These are phyloP conservation scores for Lizonia empirigonia DNA, from an alignment of 2,329 filamentous ascomycete species.

Conservation along the genomic window DNA sequence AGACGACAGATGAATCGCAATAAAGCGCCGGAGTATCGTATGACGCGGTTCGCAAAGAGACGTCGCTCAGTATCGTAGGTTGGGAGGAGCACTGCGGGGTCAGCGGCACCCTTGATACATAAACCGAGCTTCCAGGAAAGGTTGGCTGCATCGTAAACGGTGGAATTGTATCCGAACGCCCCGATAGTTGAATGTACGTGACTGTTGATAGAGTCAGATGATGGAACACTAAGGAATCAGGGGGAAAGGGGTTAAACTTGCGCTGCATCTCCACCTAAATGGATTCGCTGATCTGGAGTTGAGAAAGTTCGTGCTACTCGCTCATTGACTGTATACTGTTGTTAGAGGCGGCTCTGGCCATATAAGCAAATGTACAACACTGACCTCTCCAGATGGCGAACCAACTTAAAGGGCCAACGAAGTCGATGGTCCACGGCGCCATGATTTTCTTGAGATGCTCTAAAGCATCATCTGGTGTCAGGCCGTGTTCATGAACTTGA, in stretches of 20 bases:
- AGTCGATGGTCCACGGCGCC: slow-evolving; percentile 41
- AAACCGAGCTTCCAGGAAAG: slow-evolving; percentile 47
- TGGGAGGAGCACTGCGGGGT: slow-evolving; percentile 28
- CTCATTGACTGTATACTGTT: slow-evolving; percentile 34
- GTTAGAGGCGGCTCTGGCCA: not conserved
- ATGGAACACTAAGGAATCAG: too few species aligned
- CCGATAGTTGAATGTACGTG: slow-evolving; percentile 47
- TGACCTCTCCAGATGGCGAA: slow-evolving; percentile 41
- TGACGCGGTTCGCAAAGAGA: slow-evolving; percentile 24
- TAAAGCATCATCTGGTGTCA: slow-evolving; percentile 46
- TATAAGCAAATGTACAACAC: not conserved
- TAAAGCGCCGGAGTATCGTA: slow-evolving; percentile 27
- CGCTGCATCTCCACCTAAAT: slow-evolving; percentile 31
- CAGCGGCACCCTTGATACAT: slow-evolving; percentile 23
- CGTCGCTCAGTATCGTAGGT: slow-evolving; percentile 43
- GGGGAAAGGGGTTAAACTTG: too few species aligned
- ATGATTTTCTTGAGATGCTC: slow-evolving; percentile 46
- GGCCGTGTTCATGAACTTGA: slow-evolving; percentile 36
- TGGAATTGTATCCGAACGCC: slow-evolving; percentile 47
- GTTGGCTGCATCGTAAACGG: slow-evolving; percentile 46
- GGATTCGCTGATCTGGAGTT: slow-evolving; percentile 38
- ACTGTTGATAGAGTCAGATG: too few species aligned
- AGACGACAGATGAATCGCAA: slow-evolving; percentile 32
- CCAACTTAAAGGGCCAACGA: slow-evolving; percentile 42
- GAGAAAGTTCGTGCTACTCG: slow-evolving; percentile 43